A percentile compares a stretch with the other conserved stretches of the same genome.
Conservation (phyloP, 805 yeast genomes). For the Metschnikowia koreensis region DNA sequence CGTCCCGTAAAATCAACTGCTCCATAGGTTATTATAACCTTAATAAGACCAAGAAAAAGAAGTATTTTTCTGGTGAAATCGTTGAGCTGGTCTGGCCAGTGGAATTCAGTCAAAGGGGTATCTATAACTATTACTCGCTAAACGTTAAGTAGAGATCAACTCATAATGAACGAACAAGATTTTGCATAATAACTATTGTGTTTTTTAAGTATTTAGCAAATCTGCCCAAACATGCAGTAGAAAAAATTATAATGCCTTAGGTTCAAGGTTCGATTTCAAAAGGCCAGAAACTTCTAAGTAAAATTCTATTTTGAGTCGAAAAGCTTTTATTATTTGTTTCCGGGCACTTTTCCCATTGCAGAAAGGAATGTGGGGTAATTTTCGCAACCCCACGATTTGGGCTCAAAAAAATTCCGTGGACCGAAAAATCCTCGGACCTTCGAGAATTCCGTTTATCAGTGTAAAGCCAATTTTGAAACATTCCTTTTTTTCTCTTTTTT, state of each 20-base stretch:
- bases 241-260: not conserved
- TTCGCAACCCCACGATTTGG: not conserved
- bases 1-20: conserved; percentile 53
- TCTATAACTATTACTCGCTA: conserved; percentile 56
- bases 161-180: not conserved
- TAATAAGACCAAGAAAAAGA: conserved; percentile 31
- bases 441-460: not conserved
- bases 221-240: too few species aligned
- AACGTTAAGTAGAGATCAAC: conserved; percentile 30
- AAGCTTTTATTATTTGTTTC: not conserved
- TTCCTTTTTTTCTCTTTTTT: not conserved
- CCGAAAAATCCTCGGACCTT: not conserved
- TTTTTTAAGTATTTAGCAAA: too few species aligned
- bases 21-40: conserved; percentile 50
- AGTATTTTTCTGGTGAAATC: conserved; percentile 28
- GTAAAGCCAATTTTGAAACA: not conserved
- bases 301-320: not conserved
- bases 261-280: too few species aligned
- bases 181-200: not conserved
- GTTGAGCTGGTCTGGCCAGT: conserved; percentile 50
- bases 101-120: conserved; percentile 52
- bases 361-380: not conserved
- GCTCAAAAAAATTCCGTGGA: not conserved
- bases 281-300: too few species aligned
- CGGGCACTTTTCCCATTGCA: not conserved